A percentile compares a stretch with the other conserved stretches of the same genome.
phyloP scores from a whole-genome alignment of 768 basidiomycete genomes.

The Infundibulicybe gibba region DNA sequence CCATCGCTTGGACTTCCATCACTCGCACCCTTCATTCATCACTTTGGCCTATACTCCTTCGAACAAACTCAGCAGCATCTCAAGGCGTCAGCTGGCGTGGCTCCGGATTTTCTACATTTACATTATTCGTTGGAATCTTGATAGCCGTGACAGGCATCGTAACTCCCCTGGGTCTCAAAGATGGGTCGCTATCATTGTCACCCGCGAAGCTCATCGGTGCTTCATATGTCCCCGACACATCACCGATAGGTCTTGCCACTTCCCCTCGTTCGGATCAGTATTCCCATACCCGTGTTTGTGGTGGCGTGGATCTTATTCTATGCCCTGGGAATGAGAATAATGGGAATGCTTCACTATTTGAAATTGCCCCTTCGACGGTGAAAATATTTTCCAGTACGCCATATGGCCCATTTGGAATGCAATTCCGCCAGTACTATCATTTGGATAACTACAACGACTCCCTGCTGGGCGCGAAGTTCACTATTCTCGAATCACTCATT shows the following conservation, averaged over 20 bases:
- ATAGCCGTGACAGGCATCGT: conserved; percentile 14
- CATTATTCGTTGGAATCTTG: conserved; percentile 10
- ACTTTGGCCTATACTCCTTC: conserved; percentile 14
- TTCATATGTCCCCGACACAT: conserved; percentile 11
- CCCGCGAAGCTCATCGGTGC: conserved; percentile 2
- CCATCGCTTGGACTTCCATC: conserved; percentile 16
- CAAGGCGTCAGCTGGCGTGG: conserved; percentile 4
- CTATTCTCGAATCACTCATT: conserved; percentile 12
- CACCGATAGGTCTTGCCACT: conserved; percentile 14
- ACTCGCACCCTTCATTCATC: conserved; percentile 14
- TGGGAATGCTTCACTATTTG: conserved; percentile 9
- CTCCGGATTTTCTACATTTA: conserved; percentile 10
- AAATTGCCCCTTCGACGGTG: conserved; percentile 9
- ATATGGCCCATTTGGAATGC: conserved; percentile 15
- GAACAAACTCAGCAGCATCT: conserved; percentile 6
- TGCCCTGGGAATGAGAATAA: conserved; percentile 13
- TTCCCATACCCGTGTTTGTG: conserved; percentile 15
- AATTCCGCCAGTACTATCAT: conserved; percentile 14
- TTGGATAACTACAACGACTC: conserved; percentile 8
- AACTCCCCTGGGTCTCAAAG: conserved; percentile 15
- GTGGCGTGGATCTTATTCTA: conserved; percentile 2
- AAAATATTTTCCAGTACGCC: conserved; percentile 14
- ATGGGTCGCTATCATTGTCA: conserved; percentile 5
- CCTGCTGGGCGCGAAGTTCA: not conserved
- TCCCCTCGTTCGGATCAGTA: conserved; percentile 10